Conservation (phyloP, 225 moss, liverwort and hornwort genomes). For the Bryum argenteum region DNA sequence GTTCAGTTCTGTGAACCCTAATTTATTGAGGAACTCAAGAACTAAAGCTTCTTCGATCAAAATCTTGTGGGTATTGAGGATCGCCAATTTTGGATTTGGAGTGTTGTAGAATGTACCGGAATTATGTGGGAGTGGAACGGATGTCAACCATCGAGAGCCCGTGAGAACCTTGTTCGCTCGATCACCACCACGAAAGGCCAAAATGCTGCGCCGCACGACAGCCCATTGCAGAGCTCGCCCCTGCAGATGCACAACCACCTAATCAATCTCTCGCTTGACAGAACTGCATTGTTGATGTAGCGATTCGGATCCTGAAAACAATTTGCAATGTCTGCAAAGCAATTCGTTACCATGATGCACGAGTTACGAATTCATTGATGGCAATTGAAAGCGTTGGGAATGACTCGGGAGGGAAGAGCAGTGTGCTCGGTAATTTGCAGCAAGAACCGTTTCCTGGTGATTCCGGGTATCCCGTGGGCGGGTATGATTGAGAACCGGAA, state of each 20-base stretch:
- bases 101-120: constrained; percentile 15
- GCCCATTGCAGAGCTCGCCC: constrained; percentile 33
- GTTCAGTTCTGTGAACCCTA: neutral
- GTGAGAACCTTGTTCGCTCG: neutral
- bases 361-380: too few species aligned
- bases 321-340: neutral
- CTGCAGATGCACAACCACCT: constrained; percentile 14
- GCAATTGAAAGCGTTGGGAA: too few species aligned
- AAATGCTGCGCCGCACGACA: constrained; percentile 28
- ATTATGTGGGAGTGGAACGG: constrained; percentile 7
- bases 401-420: too few species aligned
- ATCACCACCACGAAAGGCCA: constrained; percentile 26
- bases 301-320: neutral
- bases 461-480: too few species aligned
- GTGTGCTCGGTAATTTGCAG: too few species aligned
- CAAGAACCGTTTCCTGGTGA: too few species aligned
- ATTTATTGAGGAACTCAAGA: constrained; percentile 16
- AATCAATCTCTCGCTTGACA: constrained; percentile 7
- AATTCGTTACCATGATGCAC: too few species aligned
- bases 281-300: neutral
- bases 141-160: constrained; percentile 18
- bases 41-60: too few species aligned
- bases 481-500: too few species aligned
- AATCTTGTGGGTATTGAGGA: too few species aligned
- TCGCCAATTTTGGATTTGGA: too few species aligned